Percentiles rank a stretch among this genome's conserved stretches.
Evolutionary conservation across 78 protist genomes (phyloP).

Genomic region (Guillardia theta): DNA sequence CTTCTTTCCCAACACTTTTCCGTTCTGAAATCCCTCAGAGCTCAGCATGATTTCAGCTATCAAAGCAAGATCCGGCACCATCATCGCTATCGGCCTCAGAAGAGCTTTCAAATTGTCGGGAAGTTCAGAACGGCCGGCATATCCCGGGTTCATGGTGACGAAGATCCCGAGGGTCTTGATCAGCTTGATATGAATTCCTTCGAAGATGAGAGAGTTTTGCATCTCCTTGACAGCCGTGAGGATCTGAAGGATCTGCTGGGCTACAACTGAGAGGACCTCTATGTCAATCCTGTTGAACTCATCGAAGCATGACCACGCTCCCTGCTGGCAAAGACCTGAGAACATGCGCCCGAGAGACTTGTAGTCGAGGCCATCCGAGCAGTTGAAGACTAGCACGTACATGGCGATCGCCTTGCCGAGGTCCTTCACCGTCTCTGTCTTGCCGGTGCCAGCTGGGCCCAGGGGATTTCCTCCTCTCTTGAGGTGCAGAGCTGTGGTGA

Average conservation of each 20-base stretch:
- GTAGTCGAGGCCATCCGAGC: constrained; percentile 82
- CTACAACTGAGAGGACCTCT: constrained; percentile 70
- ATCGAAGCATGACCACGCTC: constrained; percentile 90
- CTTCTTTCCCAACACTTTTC: constrained; percentile 60
- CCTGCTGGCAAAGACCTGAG: constrained; percentile 72
- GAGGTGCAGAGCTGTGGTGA: constrained; percentile 82
- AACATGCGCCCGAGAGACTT: constrained; percentile 73
- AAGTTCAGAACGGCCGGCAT: constrained; percentile 47
- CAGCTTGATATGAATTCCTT: not conserved
- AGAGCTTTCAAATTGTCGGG: constrained; percentile 87
- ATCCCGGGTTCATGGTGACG: constrained; percentile 82
- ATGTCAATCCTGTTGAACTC: constrained; percentile 88
- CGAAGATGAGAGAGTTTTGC: constrained; percentile 31
- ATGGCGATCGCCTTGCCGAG: constrained; percentile 80
- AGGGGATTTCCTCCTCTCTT: constrained; percentile 78
- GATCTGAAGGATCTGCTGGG: constrained; percentile 51
- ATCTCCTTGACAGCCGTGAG: constrained; percentile 49
- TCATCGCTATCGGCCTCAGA: constrained; percentile 60
- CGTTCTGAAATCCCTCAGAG: constrained; percentile 68
- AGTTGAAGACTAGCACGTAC: constrained; percentile 78
- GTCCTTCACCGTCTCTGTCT: constrained; percentile 91
- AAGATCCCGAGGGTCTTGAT: not conserved
- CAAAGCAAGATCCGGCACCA: constrained; percentile 72
- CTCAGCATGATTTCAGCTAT: constrained; percentile 51
- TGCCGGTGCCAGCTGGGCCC: constrained; percentile 93